Evolutionary conservation across 75 land plant genomes (phyloP).

Genomic region (Adiantum capillusveneris): DNA sequence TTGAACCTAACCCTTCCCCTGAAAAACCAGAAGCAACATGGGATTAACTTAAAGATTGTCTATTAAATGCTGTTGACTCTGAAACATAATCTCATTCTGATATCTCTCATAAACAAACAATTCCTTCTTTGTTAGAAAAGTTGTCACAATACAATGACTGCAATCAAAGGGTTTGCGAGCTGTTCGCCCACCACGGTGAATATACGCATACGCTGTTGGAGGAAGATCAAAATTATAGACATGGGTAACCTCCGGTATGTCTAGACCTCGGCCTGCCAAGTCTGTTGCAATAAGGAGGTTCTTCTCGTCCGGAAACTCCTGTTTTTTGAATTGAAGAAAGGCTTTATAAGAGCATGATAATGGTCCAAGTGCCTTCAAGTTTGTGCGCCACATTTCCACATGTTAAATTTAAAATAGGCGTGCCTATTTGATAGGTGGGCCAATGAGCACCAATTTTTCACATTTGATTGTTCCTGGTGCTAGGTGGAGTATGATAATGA

Average conservation of each 20-base stretch:
- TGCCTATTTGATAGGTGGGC: too few relatives aligned
- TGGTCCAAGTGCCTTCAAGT: too few relatives aligned
- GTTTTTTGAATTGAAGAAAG: background rate
- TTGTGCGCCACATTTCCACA: too few relatives aligned
- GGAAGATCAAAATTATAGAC: constrained; percentile 93
- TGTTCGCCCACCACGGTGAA: constrained; percentile 93
- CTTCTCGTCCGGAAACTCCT: constrained; percentile 17
- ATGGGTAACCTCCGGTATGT: constrained; percentile 86
- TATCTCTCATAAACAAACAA: constrained; percentile 68
- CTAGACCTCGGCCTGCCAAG: constrained; percentile 83
- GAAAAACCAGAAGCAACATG: too few relatives aligned
- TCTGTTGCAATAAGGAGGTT: constrained; percentile 79
- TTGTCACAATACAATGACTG: constrained; percentile 53
- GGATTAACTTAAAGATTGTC: too few relatives aligned
- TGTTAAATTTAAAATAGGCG: too few relatives aligned
- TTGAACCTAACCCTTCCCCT: too few relatives aligned
- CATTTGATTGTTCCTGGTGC: too few relatives aligned
- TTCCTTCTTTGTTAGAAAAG: constrained; percentile 56
- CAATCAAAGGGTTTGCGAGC: constrained; percentile 72
- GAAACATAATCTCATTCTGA: constrained; percentile 75
- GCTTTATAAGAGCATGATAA: too few relatives aligned
- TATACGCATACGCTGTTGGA: constrained; percentile 56
- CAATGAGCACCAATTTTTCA: too few relatives aligned
- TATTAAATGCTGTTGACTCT: constrained; percentile 25
- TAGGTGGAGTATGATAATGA: too few relatives aligned